Percentiles rank a stretch among this genome's conserved stretches.
These are phyloP conservation scores for Daldinia vernicosa DNA, from an alignment of 495 filamentous ascomycete genomes.

Conservation along the genomic window DNA sequence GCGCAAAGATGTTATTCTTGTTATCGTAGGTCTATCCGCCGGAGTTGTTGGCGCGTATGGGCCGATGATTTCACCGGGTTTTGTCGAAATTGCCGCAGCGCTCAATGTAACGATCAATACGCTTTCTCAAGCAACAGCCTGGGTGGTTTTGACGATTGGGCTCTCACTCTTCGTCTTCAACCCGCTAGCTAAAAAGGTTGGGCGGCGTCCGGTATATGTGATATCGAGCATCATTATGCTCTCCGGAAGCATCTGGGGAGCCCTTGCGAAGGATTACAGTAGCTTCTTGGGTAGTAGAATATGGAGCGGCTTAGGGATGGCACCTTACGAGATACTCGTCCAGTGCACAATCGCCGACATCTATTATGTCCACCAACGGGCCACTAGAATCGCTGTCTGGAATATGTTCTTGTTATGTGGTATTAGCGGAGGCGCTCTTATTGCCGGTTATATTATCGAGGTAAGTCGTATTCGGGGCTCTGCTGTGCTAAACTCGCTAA, in stretches of 20 bases:
- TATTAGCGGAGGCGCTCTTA: constrained; percentile 59
- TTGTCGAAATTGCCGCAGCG: constrained; percentile 51
- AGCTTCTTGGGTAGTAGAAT: constrained; percentile 64
- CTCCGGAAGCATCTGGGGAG: constrained; percentile 67
- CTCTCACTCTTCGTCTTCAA: constrained; percentile 64
- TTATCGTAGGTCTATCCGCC: constrained; percentile 63
- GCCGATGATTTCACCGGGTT: constrained; percentile 63
- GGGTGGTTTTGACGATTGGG: constrained; percentile 49
- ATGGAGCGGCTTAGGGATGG: constrained; percentile 63
- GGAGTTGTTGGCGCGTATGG: constrained; percentile 65
- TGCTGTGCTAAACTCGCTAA: constrained; percentile 21
- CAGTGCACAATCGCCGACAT: constrained; percentile 65
- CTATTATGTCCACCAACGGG: constrained; percentile 73
- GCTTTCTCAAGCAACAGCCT: constrained; percentile 50
- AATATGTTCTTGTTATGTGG: constrained; percentile 68
- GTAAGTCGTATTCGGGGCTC: constrained; percentile 24
- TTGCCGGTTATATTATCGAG: constrained; percentile 63
- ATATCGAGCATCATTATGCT: constrained; percentile 66
- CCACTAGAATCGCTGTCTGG: constrained; percentile 70
- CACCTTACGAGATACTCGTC: constrained; percentile 66
- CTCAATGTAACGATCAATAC: constrained; percentile 48
- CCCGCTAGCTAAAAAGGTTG: constrained; percentile 70
- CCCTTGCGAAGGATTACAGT: constrained; percentile 61
- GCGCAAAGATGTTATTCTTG: constrained; percentile 63
- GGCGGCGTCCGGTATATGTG: constrained; percentile 70